Evolutionary conservation across 805 yeast species (phyloP).

Genomic region (Wickerhamiella vanderwaltii): DNA sequence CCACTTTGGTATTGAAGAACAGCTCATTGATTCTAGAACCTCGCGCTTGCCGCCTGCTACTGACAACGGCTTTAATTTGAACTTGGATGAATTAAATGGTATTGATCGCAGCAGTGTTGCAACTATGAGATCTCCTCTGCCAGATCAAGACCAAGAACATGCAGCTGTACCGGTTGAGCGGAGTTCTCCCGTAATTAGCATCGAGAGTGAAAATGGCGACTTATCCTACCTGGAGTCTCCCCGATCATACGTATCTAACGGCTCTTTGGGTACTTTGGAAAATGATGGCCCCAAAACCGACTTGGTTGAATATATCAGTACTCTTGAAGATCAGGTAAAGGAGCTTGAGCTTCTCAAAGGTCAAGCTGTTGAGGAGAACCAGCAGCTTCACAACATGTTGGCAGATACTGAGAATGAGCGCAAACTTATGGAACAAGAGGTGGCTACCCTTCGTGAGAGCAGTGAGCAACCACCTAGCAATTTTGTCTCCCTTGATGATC

Average conservation of each 20-base stretch:
- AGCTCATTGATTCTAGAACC: slow-evolving; percentile 10
- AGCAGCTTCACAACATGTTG: slow-evolving; percentile 23
- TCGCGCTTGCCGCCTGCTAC: slow-evolving; percentile 3
- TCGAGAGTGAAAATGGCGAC: neutral
- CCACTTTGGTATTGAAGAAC: slow-evolving; percentile 11
- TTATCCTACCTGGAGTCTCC: neutral
- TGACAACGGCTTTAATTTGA: neutral
- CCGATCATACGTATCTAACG: slow-evolving; percentile 4
- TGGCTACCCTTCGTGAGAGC: neutral
- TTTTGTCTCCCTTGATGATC: neutral
- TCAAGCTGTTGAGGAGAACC: slow-evolving; percentile 22
- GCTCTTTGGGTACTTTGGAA: neutral
- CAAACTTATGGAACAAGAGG: slow-evolving; percentile 4
- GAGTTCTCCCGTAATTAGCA: neutral
- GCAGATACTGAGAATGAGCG: slow-evolving; percentile 14
- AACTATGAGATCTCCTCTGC: neutral
- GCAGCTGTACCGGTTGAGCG: neutral
- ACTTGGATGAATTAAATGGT: neutral
- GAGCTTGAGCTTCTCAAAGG: slow-evolving; percentile 22
- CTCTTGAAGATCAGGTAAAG: slow-evolving; percentile 21
- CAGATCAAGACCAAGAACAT: neutral
- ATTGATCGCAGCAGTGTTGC: neutral
- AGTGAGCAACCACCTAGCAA: neutral
- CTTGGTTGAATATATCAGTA: slow-evolving; percentile 32
- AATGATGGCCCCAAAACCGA: neutral